Base-by-base conservation (phyloP, 2,329 filamentous ascomycete genomes). In the Calonectria montana region DNA sequence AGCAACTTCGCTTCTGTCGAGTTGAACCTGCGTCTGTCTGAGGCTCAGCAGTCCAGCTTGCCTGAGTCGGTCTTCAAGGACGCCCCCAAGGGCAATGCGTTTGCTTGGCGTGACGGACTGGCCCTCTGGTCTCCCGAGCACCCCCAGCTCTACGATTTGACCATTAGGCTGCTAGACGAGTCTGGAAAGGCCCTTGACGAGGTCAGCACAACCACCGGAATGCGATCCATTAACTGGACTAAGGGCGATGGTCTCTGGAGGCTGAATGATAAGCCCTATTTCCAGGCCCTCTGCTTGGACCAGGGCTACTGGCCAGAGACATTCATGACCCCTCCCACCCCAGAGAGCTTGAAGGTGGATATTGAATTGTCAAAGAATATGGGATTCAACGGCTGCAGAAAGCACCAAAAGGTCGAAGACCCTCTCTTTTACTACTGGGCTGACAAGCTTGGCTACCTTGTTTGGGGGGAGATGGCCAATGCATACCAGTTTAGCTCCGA, bases 381-480 rank as follows among this genome's bases (percentile, higher is more conserved):
- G 88, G 90, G 90, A 10, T 90, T 92, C 83, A 91, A 92, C 77
- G 90, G 90, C 1, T 92, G 90, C 78, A 86, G 90, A 69, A 92
- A 92, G 82, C 90, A 92, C 79, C 90, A 91, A 78, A 92, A 92
- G 77, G 88, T 92, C 47, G 90, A 92, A 80, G 89, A 91, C 61
- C 89, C 90, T 0, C 71, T 87, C 0, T 92, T 92, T 80, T 84
- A 89, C 75, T 90, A 91, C 84, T 91, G 87, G 87, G 90, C 90
- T 2, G 89, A 92, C 73, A 85, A 83, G 63, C 86, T 91, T 1
- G 90, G 90, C 1, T 91, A 89, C 80, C 84, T 92, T 0, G 89
- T 92, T 5, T 92, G 90, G 90, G 90, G 88, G 27, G 90, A 92
- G 79, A 91, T 91, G 85, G 90, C 89, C 45, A 93, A 91, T 74